These are phyloP conservation scores for Wickerhamomyces xylosicus DNA, from an alignment of 805 yeast species.

Conservation along the genomic window DNA sequence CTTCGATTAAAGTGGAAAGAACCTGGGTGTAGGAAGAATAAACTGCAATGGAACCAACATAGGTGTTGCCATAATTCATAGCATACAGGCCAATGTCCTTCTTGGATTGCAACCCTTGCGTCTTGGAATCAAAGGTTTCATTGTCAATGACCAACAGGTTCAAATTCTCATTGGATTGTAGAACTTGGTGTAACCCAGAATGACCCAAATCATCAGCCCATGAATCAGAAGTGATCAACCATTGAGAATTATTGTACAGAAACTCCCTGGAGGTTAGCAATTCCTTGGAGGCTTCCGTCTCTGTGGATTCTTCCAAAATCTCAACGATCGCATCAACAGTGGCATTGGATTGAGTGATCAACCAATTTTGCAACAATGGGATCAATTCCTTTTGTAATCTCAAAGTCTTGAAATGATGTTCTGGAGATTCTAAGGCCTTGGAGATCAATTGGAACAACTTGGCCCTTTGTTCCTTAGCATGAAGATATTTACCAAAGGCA, in stretches of 20 bases:
- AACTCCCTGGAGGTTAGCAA: constrained; percentile 36
- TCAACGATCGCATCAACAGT: constrained; percentile 28
- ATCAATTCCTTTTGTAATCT: constrained; percentile 24
- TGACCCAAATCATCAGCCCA: constrained; percentile 93
- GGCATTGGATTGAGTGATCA: constrained; percentile 61
- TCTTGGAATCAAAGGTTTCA: constrained; percentile 48
- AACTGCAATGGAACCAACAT: constrained; percentile 90
- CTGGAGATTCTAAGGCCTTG: constrained; percentile 18
- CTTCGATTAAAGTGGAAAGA: constrained; percentile 80
- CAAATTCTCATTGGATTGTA: constrained; percentile 65
- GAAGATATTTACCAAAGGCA: constrained; percentile 73
- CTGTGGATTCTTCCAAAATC: constrained; percentile 26
- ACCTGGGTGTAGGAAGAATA: constrained; percentile 92
- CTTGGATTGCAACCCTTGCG: constrained; percentile 29
- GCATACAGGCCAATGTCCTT: constrained; percentile 92
- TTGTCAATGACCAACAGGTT: constrained; percentile 84
- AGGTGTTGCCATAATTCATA: constrained; percentile 82
- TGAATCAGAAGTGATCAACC: constrained; percentile 91
- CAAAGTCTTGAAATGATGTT: not conserved
- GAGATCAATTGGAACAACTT: constrained; percentile 18
- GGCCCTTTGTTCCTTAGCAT: constrained; percentile 38
- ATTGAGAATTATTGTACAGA: constrained; percentile 42
- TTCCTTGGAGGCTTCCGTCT: constrained; percentile 30
- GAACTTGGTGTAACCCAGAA: constrained; percentile 81
- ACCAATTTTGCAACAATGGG: constrained; percentile 37